These are phyloP conservation scores for Rhynchosporium agropyri DNA, from an alignment of 2,329 filamentous ascomycete genomes.

Conservation along the genomic window DNA sequence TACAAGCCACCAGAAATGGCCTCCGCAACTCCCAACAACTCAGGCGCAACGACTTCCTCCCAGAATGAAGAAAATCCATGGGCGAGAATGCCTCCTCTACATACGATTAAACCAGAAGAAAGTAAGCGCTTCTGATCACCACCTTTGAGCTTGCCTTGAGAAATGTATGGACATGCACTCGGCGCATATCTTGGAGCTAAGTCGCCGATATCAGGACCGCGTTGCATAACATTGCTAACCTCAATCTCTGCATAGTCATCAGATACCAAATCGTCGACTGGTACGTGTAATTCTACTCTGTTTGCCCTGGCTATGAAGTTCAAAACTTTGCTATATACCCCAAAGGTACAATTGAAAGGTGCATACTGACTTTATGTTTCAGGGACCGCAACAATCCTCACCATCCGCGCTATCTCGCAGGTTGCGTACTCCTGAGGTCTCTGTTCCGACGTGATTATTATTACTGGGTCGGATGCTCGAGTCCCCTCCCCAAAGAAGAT, in stretches of 20 bases:
- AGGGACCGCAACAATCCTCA: constrained; percentile 10
- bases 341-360: neutral
- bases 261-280: constrained; percentile 5
- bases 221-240: neutral
- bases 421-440: constrained; percentile 9
- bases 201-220: too few relatives aligned
- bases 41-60: neutral
- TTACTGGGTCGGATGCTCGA: constrained; percentile 13
- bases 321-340: neutral
- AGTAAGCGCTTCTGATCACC: neutral
- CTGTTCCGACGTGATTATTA: neutral
- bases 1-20: neutral
- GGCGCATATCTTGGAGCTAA: too few relatives aligned
- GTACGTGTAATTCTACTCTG: neutral
- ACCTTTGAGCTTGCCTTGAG: neutral
- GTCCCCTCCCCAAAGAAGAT: constrained; percentile 4
- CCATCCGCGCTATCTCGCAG: constrained; percentile 6
- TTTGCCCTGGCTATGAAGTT: neutral
- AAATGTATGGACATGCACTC: too few relatives aligned
- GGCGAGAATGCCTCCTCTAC: neutral
- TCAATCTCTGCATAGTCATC: neutral
- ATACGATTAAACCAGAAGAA: constrained; percentile 8
- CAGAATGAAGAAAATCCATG: neutral
- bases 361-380: neutral
- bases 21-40: neutral